These are phyloP conservation scores for Pseudocercospora fijiensis DNA, from an alignment of 2,329 filamentous ascomycete species.

Conservation along the genomic window DNA sequence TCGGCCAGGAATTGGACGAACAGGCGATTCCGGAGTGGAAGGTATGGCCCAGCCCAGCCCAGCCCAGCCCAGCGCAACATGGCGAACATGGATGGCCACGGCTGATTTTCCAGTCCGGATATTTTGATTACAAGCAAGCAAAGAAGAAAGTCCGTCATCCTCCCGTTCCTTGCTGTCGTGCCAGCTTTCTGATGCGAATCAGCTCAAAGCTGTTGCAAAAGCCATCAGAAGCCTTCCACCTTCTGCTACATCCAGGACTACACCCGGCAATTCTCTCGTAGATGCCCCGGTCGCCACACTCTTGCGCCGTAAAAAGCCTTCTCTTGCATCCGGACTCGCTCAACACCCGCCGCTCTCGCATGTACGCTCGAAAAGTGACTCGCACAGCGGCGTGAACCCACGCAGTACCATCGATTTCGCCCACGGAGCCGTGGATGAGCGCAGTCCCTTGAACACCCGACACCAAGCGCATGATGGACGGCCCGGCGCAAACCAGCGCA, in stretches of 20 bases:
- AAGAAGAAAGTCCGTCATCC: conserved; percentile 16
- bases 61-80: not conserved
- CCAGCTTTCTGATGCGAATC: not conserved
- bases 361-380: conserved; percentile 17
- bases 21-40: conserved; percentile 94
- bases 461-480: conserved; percentile 12
- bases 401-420: conserved; percentile 3
- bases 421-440: conserved; percentile 25
- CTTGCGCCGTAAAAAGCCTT: conserved; percentile 12
- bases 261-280: conserved; percentile 16
- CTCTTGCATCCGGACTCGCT: not conserved
- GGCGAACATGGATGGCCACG: not conserved
- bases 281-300: conserved; percentile 19
- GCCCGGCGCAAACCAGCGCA: conserved; percentile 20
- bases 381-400: not conserved
- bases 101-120: conserved; percentile 58
- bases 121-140: conserved; percentile 78
- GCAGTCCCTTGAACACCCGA: conserved; percentile 31
- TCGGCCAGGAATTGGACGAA: conserved; percentile 66
- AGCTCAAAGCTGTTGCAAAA: conserved; percentile 14
- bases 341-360: conserved; percentile 5
- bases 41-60: no score
- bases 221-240: conserved; percentile 15
- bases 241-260: conserved; percentile 7
- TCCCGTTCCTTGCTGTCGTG: not conserved